These are phyloP conservation scores for Cudoniella acicularis DNA, from an alignment of 495 filamentous ascomycete species.

Conservation along the genomic window DNA sequence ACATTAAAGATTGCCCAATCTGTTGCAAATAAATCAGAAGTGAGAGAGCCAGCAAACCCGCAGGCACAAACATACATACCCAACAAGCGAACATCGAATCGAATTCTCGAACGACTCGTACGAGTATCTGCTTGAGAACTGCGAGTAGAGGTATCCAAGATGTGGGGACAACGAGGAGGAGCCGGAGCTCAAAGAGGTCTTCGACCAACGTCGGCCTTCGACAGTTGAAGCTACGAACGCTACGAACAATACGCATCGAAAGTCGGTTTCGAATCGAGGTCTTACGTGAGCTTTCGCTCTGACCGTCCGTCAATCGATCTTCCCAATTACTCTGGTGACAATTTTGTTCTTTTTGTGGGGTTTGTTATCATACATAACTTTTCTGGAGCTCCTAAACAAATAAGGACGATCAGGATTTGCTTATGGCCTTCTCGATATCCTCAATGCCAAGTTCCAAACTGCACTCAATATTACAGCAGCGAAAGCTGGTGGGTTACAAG, in stretches of 20 bases:
- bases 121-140: background rate
- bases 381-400: background rate
- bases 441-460: conserved; percentile 52
- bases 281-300: conserved; percentile 43
- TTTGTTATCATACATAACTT: conserved; percentile 28
- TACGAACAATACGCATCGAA: conserved; percentile 20
- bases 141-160: background rate
- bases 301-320: conserved; percentile 50
- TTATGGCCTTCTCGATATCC: conserved; percentile 50
- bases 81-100: background rate
- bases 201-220: conserved; percentile 23
- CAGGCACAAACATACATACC: background rate
- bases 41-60: no score
- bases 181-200: conserved; percentile 18
- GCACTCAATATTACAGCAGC: conserved; percentile 41
- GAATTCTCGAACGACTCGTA: background rate
- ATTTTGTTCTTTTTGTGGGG: conserved; percentile 39
- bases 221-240: conserved; percentile 25
- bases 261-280: conserved; percentile 32
- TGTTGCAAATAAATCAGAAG: no score
- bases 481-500: conserved; percentile 42
- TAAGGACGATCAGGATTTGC: conserved; percentile 41
- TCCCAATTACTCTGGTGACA: conserved; percentile 40
- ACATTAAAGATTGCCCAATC: background rate
- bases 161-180: background rate